Evolutionary conservation across 257 asterid genomes (phyloP).

Genomic region (Vinca minor): DNA sequence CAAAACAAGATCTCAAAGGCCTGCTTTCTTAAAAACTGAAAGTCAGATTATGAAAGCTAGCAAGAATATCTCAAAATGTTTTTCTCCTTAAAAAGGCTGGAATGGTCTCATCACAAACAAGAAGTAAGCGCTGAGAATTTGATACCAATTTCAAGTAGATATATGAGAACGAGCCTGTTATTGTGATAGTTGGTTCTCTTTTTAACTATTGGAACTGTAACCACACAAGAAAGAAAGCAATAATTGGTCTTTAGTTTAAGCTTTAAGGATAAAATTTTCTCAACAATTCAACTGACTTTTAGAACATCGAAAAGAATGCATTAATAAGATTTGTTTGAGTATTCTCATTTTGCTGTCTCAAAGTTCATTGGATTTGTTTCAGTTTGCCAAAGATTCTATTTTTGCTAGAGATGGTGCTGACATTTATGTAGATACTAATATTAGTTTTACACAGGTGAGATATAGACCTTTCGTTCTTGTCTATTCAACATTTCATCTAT

Average conservation of each 20-base stretch:
- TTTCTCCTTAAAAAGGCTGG: not conserved
- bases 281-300: not conserved
- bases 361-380: slow-evolving; percentile 14
- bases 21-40: not conserved
- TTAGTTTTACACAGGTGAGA: slow-evolving; percentile 79
- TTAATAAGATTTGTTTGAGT: not conserved
- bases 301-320: not conserved
- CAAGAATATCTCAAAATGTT: not conserved
- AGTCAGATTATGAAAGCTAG: not conserved
- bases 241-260: not conserved
- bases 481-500: not conserved
- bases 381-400: slow-evolving; percentile 67
- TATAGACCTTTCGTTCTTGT: slow-evolving; percentile 15
- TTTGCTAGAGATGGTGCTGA: slow-evolving; percentile 84
- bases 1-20: not conserved
- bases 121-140: not conserved
- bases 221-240: not conserved
- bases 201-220: not conserved
- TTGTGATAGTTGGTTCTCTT: not conserved
- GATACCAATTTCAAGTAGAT: not conserved
- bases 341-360: slow-evolving; percentile 5
- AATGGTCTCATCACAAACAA: not conserved
- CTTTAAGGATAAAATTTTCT: not conserved
- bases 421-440: slow-evolving; percentile 63
- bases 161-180: not conserved